These are phyloP conservation scores for Candida verbasci DNA, from an alignment of 805 yeast genomes.

Conservation along the genomic window DNA sequence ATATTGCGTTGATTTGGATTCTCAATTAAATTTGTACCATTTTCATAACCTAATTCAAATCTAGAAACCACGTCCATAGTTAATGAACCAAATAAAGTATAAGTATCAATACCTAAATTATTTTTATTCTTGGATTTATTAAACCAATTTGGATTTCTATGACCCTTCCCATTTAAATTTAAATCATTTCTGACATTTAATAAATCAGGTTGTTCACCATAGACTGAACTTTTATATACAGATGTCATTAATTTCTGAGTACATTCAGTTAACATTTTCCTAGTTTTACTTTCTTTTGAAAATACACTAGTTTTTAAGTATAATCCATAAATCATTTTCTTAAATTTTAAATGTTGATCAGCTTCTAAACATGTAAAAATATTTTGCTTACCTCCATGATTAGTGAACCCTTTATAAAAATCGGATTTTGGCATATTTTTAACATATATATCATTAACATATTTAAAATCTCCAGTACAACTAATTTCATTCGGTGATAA, in stretches of 20 bases:
- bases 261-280: conserved; percentile 25
- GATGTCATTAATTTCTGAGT: conserved; percentile 22
- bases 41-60: conserved; percentile 52
- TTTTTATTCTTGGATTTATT: conserved; percentile 13
- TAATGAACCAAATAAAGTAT: conserved; percentile 59
- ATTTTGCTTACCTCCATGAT: conserved; percentile 50
- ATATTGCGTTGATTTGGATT: conserved; percentile 36
- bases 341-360: conserved; percentile 39
- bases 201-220: conserved; percentile 28
- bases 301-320: conserved; percentile 34
- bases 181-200: conserved; percentile 27
- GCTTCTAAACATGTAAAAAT: conserved; percentile 55
- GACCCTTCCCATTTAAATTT: conserved; percentile 33
- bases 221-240: conserved; percentile 24
- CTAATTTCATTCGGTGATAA: conserved; percentile 61
- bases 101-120: conserved; percentile 49
- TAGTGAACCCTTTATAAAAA: conserved; percentile 57
- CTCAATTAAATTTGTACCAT: conserved; percentile 42
- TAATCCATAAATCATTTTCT: conserved; percentile 26
- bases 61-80: conserved; percentile 69
- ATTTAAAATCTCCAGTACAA: conserved; percentile 46
- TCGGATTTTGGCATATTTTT: conserved; percentile 51
- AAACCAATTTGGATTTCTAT: conserved; percentile 27
- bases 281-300: conserved; percentile 21
- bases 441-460: conserved; percentile 52